Evolutionary conservation across 2,329 filamentous ascomycete genomes (phyloP), one percentile per base, ranked within the genome.

Genomic region (Fusarium ambrosium): DNA sequence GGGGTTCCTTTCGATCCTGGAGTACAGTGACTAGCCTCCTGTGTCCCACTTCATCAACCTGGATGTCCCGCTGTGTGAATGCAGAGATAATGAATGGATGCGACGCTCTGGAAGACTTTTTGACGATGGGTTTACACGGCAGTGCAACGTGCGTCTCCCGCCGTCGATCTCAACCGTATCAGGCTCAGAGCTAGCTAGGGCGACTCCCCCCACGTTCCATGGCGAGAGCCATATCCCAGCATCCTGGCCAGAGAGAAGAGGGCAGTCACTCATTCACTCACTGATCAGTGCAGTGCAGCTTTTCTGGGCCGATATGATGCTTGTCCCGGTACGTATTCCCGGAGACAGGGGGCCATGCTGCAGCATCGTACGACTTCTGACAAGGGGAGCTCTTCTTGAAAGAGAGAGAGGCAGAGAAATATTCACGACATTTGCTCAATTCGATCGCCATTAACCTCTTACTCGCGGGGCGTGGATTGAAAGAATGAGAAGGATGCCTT

Each of bases 141-240:
- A 20, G 61, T 63, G 61, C 48, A 64, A 43, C 48, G n/a, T 58
- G 62, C 62, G 36, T 55, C 62, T 64, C 36, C 51, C 48, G 51
- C 22, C 14, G 62, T 64, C 51, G 48, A 64, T 64, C 62, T 20
- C 61, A 55, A 29, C 61, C 51, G 45, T 63, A 63, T 55, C 61
- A 63, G 61, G 22, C 39, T 13, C 34, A 29, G 29, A 41, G 62
- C 36, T 56, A 64, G 62, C 62, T 64, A 64, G 43, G 48, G 16
- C 62, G 48, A 64, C 62, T 56, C 62, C 62, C 58, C 62, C 62
- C 62, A 56, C 62, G 62, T 56, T 51, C 45, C 27, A 53, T 53
- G 24, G 16, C 48, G 16, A 53, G 48, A 29, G 45, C 24, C 24
- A 51, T 51, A 51, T 51, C 45, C 45, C 45, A 29, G 45, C 24